Percentiles rank a stretch among this genome's conserved stretches.
phyloP scores from a whole-genome alignment of 2,329 filamentous ascomycete genomes.

The Fusarium palustre region DNA sequence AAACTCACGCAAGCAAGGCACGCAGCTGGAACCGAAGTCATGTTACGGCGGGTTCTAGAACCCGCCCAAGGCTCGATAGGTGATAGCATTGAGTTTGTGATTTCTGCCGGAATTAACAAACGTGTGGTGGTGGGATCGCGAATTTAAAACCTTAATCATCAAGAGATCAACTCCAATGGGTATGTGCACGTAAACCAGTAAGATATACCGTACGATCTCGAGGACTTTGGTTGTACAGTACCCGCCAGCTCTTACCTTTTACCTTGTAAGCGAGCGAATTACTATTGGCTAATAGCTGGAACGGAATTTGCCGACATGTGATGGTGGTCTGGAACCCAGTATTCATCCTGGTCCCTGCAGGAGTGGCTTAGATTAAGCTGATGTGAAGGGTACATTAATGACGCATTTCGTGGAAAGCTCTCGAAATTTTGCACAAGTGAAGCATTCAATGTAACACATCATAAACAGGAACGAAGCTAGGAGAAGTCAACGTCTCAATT shows the following conservation, averaged over 20 bases:
- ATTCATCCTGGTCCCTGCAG: background rate
- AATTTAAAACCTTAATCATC: background rate
- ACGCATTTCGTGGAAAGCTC: too few relatives aligned
- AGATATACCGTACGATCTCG: background rate
- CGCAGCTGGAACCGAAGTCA: background rate
- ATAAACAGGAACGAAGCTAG: too few relatives aligned
- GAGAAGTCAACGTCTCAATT: too few relatives aligned
- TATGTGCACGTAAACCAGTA: background rate
- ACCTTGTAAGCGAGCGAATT: background rate
- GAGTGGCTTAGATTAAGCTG: background rate
- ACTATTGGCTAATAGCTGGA: background rate
- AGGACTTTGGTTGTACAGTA: background rate
- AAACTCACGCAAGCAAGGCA: constrained; percentile 13
- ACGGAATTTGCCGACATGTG: background rate
- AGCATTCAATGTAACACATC: too few relatives aligned
- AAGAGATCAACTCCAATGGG: background rate
- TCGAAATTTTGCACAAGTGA: too few relatives aligned
- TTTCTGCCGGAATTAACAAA: rapidly evolving
- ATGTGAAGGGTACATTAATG: background rate
- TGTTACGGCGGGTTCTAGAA: background rate
- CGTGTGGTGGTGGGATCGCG: background rate
- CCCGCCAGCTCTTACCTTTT: background rate
- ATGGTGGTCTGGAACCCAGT: background rate
- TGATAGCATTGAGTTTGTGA: background rate
- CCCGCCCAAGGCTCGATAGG: background rate